Evolutionary conservation across 2,329 filamentous ascomycete genomes (phyloP).

Genomic region (Madurella fahalii): DNA sequence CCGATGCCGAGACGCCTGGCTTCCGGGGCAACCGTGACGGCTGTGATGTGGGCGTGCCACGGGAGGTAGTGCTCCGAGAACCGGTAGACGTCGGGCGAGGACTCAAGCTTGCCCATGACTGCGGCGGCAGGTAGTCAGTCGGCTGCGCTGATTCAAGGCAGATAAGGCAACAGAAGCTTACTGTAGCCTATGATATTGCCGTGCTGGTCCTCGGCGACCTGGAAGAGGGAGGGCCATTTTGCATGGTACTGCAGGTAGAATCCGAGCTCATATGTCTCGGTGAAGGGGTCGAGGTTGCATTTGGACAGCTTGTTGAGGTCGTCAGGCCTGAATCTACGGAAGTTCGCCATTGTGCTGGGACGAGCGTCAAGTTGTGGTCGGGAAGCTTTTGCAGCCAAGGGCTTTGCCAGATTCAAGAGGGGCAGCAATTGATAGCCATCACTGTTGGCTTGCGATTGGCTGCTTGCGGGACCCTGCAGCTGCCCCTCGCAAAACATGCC

Average conservation of each 20-base stretch:
- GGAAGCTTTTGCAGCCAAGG: not conserved
- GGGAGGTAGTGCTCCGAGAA: constrained; percentile 89
- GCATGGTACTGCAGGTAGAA: constrained; percentile 97
- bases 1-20: constrained; percentile 85
- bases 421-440: no score
- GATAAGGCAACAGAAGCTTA: constrained; percentile 40
- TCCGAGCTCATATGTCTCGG: constrained; percentile 93
- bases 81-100: constrained; percentile 69
- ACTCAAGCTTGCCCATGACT: constrained; percentile 98
- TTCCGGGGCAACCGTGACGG: constrained; percentile 83
- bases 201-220: constrained; percentile 78
- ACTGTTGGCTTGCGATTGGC: not conserved
- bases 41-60: constrained; percentile 98
- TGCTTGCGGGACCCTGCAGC: not conserved
- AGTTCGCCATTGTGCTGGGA: constrained; percentile 63
- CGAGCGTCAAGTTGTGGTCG: not conserved
- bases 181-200: constrained; percentile 95
- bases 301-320: constrained; percentile 89
- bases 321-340: constrained; percentile 76
- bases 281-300: constrained; percentile 92
- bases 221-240: constrained; percentile 93
- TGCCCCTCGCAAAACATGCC: not conserved
- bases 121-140: constrained; percentile 5
- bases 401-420: not conserved
- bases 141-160: not conserved